These are phyloP conservation scores for Alternaria rosae DNA, from an alignment of 2,329 filamentous ascomycete genomes.

Conservation along the genomic window DNA sequence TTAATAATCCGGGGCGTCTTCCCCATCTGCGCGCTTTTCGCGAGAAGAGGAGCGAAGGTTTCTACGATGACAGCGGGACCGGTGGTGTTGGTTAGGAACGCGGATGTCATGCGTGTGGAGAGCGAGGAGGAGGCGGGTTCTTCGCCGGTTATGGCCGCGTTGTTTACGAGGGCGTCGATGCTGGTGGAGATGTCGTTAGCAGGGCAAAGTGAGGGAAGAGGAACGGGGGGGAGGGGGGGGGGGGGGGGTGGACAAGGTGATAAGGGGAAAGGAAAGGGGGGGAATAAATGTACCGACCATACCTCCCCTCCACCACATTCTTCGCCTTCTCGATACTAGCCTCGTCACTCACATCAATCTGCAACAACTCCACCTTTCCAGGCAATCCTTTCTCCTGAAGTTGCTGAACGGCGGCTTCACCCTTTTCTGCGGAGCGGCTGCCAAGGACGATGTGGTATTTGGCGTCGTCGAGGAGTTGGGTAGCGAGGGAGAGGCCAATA, in stretches of 20 bases:
- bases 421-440: slow-evolving; percentile 24
- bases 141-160: slow-evolving; percentile 39
- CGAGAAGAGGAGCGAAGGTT: slow-evolving; percentile 22
- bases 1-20: slow-evolving; percentile 41
- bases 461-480: slow-evolving; percentile 46
- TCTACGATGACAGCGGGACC: slow-evolving; percentile 20
- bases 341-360: slow-evolving; percentile 54
- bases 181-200: slow-evolving; percentile 8
- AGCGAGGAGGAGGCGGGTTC: not conserved
- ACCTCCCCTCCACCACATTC: slow-evolving; percentile 24
- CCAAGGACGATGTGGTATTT: slow-evolving; percentile 38
- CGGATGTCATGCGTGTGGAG: slow-evolving; percentile 27
- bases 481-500: slow-evolving; percentile 56
- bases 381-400: slow-evolving; percentile 26
- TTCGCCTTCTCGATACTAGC: slow-evolving; percentile 50
- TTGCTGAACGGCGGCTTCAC: slow-evolving; percentile 31
- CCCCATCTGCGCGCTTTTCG: slow-evolving; percentile 14
- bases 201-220: no score
- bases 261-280: no score
- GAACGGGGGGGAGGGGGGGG: no score
- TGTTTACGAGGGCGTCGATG: slow-evolving; percentile 50
- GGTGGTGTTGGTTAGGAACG: slow-evolving; percentile 33
- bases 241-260: no score
- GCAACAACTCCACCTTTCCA: slow-evolving; percentile 46
- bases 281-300: slow-evolving; percentile 31